Evolutionary conservation across 306 rosid species (phyloP).

Genomic region (Gillenia trifoliata): DNA sequence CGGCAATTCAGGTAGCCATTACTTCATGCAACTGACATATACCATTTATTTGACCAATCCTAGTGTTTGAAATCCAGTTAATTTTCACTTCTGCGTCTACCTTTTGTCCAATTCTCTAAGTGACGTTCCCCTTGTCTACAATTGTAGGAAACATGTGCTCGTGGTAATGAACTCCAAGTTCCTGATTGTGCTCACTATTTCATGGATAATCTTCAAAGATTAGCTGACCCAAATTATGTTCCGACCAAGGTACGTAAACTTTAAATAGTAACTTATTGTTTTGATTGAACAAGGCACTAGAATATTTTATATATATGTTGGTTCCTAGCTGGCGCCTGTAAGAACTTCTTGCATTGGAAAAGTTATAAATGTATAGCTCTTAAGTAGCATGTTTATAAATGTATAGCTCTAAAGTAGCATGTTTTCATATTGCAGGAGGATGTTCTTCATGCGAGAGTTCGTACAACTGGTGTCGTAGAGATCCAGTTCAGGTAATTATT

Average conservation of each 20-base stretch:
- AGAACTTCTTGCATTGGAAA: neutral
- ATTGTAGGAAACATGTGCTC: conserved; percentile 82
- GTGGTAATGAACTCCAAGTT: conserved; percentile 92
- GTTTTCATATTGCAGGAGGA: conserved; percentile 66
- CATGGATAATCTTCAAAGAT: conserved; percentile 87
- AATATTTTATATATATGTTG: neutral
- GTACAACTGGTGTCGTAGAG: conserved; percentile 98
- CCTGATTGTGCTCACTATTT: conserved; percentile 92
- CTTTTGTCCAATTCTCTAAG: neutral
- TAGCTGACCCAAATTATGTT: conserved; percentile 69
- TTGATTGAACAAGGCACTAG: neutral
- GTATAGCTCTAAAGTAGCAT: neutral
- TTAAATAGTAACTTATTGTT: neutral
- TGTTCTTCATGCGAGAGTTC: conserved; percentile 91
- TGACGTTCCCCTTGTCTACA: conserved; percentile 7
- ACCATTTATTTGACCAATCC: conserved; percentile 8
- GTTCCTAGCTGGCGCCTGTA: neutral
- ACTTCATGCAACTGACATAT: conserved; percentile 20
- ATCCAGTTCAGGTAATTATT: conserved; percentile 90
- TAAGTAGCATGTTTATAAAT: conserved; percentile 5
- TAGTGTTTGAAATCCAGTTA: conserved; percentile 2
- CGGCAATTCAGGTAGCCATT: conserved; percentile 79
- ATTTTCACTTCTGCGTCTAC: neutral
- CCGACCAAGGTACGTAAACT: conserved; percentile 78
- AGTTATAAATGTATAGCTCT: neutral